Conservation (phyloP, 2,329 filamentous ascomycete genomes). For the Paracoccidioides lutzii region DNA sequence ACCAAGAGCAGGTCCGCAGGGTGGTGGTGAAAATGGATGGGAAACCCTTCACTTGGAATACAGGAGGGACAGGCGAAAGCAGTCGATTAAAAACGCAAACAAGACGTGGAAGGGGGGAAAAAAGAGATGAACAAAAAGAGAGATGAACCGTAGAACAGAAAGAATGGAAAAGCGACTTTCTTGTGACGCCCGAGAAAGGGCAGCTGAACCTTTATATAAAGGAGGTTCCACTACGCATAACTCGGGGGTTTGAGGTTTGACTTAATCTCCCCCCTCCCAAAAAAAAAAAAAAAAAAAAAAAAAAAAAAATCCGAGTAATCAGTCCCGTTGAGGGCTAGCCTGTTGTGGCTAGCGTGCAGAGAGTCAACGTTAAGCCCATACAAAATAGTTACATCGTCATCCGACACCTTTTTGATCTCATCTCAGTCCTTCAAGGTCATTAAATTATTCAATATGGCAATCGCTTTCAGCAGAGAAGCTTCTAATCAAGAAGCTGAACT, state of each 20-base stretch:
- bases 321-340: neutral
- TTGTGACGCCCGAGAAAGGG: neutral
- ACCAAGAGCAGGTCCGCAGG: neutral
- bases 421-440: no score
- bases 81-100: neutral
- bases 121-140: neutral
- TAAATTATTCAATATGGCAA: no score
- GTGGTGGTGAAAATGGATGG: neutral
- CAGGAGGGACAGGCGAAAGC: neutral
- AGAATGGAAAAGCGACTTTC: neutral
- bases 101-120: conserved; percentile 3
- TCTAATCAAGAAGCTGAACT: no score
- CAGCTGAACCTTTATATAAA: neutral
- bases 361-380: no score
- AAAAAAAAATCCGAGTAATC: no score
- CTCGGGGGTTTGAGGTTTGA: neutral
- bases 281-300: neutral
- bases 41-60: neutral
- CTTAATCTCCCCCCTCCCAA: neutral
- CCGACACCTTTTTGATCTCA: no score
- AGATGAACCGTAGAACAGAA: neutral
- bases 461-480: no score
- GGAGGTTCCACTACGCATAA: neutral
- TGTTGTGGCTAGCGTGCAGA: neutral
- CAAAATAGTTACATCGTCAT: no score